Conservation (phyloP, 352 stramenopile genomes). For the Pythium utonaiense region DNA sequence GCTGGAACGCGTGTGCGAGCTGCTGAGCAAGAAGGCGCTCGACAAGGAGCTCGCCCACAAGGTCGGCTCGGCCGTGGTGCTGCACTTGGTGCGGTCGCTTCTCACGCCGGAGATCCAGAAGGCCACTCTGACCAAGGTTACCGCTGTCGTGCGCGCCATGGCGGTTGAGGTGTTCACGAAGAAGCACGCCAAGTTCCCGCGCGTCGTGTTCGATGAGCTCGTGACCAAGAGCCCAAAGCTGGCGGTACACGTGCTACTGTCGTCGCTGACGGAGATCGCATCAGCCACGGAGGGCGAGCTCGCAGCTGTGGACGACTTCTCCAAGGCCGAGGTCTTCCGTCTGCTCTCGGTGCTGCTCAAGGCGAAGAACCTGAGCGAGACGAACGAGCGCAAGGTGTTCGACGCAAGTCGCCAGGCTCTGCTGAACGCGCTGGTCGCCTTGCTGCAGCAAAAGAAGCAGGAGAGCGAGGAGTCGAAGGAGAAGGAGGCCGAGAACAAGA, state of each 20-base stretch:
- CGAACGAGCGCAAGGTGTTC: constrained; percentile 37
- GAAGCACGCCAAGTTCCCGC: constrained; percentile 79
- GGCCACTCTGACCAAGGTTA: constrained; percentile 23
- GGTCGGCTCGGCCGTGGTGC: constrained; percentile 49
- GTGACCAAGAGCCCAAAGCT: constrained; percentile 46
- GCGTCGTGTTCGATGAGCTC: constrained; percentile 65
- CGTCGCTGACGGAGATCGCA: constrained; percentile 46
- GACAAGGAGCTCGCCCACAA: constrained; percentile 66
- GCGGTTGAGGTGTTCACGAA: constrained; percentile 64
- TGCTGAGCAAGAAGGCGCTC: constrained; percentile 45
- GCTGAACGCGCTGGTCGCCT: constrained; percentile 37
- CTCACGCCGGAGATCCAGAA: neutral
- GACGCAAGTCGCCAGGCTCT: constrained; percentile 30
- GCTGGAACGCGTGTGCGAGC: constrained; percentile 34
- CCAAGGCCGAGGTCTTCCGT: constrained; percentile 72
- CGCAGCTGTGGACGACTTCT: constrained; percentile 59
- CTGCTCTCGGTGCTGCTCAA: constrained; percentile 63
- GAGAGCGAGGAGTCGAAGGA: constrained; percentile 22
- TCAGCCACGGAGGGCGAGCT: constrained; percentile 30
- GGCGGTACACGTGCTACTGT: constrained; percentile 51
- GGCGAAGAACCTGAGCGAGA: constrained; percentile 42
- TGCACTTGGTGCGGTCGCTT: constrained; percentile 50
- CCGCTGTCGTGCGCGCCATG: neutral
- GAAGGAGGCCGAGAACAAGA: constrained; percentile 32
- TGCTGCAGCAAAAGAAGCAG: constrained; percentile 37